A percentile compares a stretch with the other conserved stretches of the same genome.
Evolutionary conservation across 1,139 yeast species (phyloP).

Genomic region (Arxiozyma heterogenica): DNA sequence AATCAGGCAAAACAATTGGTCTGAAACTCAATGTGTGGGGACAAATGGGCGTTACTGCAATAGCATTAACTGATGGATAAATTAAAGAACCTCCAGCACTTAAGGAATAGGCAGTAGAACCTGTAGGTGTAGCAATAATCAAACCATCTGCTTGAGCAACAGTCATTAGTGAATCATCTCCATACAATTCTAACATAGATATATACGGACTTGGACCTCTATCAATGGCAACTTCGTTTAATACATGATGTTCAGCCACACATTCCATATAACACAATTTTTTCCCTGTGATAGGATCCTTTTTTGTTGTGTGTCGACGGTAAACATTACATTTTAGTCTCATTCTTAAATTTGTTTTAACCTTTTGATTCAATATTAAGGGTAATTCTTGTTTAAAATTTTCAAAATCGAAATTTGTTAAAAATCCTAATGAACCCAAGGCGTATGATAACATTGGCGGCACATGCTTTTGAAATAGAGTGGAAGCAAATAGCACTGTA

Average conservation of each 20-base stretch:
- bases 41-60: constrained; percentile 83
- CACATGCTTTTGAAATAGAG: constrained; percentile 67
- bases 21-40: constrained; percentile 86
- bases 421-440: constrained; percentile 71
- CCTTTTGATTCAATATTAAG: constrained; percentile 55
- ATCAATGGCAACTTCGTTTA: constrained; percentile 78
- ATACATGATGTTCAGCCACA: constrained; percentile 66
- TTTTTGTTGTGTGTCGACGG: constrained; percentile 14
- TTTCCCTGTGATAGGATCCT: constrained; percentile 16
- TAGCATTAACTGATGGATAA: constrained; percentile 83
- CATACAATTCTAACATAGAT: constrained; percentile 73
- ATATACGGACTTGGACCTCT: constrained; percentile 86
- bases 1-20: constrained; percentile 79
- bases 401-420: constrained; percentile 69
- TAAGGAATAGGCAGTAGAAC: constrained; percentile 82
- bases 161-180: constrained; percentile 70
- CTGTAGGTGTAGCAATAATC: constrained; percentile 84
- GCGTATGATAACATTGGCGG: constrained; percentile 82
- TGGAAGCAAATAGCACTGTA: constrained; percentile 72
- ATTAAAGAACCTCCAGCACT: constrained; percentile 92
- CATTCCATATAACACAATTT: constrained; percentile 44
- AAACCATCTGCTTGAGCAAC: constrained; percentile 88
- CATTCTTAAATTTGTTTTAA: constrained; percentile 72
- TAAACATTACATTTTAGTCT: constrained; percentile 62
- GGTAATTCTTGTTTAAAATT: constrained; percentile 51